A percentile compares a stretch with the other conserved stretches of the same genome.
Evolutionary conservation across 352 stramenopile species (phyloP).

Genomic region (Phytophthora fragariaefolia): DNA sequence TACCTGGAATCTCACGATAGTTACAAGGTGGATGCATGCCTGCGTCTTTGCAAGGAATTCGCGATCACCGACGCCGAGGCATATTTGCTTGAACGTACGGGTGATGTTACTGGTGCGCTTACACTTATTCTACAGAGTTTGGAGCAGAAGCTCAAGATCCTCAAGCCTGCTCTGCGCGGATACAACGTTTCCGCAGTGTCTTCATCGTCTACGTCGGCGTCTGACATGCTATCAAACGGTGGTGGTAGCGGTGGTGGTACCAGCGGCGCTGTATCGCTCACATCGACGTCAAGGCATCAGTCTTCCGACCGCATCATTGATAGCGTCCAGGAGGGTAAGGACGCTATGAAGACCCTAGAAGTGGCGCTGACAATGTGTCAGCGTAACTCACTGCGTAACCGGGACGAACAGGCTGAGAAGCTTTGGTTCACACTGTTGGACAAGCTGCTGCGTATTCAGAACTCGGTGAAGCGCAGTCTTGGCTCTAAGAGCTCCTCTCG

Average conservation of each 20-base stretch:
- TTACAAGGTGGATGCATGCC: conserved; percentile 87
- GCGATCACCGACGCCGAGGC: conserved; percentile 88
- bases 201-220: conserved; percentile 34
- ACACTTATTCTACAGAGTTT: conserved; percentile 93
- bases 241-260: conserved; percentile 16
- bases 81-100: conserved; percentile 94
- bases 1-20: conserved; percentile 88
- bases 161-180: conserved; percentile 86
- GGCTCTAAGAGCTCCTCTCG: conserved; percentile 73
- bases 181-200: conserved; percentile 64
- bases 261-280: conserved; percentile 11
- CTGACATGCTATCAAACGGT: conserved; percentile 44
- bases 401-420: conserved; percentile 91
- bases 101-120: conserved; percentile 93
- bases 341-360: conserved; percentile 91
- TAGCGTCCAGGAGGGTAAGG: conserved; percentile 72
- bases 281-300: conserved; percentile 51
- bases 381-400: conserved; percentile 89
- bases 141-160: conserved; percentile 92
- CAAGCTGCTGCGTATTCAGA: conserved; percentile 93
- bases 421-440: conserved; percentile 96
- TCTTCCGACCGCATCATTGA: conserved; percentile 85
- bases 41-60: conserved; percentile 88
- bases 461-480: conserved; percentile 89
- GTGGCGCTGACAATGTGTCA: conserved; percentile 94